These are phyloP conservation scores for Aspergillus clavatus DNA, from an alignment of 2,329 filamentous ascomycete species.

Conservation along the genomic window DNA sequence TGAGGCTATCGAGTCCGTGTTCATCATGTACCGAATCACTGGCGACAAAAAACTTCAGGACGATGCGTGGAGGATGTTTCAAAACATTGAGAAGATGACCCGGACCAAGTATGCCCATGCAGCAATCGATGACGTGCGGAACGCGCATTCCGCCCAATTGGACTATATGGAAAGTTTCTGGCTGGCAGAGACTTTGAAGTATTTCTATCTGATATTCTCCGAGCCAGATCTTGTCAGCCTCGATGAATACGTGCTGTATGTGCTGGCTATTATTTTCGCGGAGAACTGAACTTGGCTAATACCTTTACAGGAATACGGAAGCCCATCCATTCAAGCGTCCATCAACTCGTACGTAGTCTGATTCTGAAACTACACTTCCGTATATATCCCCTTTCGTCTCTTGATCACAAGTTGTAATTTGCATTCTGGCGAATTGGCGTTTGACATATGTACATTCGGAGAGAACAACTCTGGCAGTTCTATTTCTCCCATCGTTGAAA, in stretches of 20 bases:
- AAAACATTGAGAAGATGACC: conserved; percentile 42
- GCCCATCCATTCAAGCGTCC: conserved; percentile 37
- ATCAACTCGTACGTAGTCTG: background rate
- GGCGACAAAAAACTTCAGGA: conserved; percentile 47
- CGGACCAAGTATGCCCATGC: conserved; percentile 43
- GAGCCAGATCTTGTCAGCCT: conserved; percentile 38
- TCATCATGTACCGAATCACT: conserved; percentile 57
- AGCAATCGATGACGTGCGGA: conserved; percentile 40
- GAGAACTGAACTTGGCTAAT: conserved; percentile 1
- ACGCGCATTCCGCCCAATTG: conserved; percentile 20
- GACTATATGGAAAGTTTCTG: conserved; percentile 45
- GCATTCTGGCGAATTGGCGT: too few relatives aligned
- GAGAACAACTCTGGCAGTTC: too few relatives aligned
- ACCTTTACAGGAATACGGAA: conserved; percentile 33
- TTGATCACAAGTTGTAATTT: too few relatives aligned
- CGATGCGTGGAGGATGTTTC: conserved; percentile 48
- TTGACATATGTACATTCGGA: too few relatives aligned
- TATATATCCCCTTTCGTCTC: background rate
- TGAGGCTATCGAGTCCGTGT: conserved; percentile 59
- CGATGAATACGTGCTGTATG: conserved; percentile 43
- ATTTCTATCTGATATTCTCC: conserved; percentile 44
- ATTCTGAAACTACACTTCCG: background rate
- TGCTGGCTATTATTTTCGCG: conserved; percentile 1
- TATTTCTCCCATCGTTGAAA: too few relatives aligned
- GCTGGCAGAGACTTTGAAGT: conserved; percentile 44